Conservation (phyloP, 768 basidiomycete species). For the Xerocomus spinulosus region DNA sequence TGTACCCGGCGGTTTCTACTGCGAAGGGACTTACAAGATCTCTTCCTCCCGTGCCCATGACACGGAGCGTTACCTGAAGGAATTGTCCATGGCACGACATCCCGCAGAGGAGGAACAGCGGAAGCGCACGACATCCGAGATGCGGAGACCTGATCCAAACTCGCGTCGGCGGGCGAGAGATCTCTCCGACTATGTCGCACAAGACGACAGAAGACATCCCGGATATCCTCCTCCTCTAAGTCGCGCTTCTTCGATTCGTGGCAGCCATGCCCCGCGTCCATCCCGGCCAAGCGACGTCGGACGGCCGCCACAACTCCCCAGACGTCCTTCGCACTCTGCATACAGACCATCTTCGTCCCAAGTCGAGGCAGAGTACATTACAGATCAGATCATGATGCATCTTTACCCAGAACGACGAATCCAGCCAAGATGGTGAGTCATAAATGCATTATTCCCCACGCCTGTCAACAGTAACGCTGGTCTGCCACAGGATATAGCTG, state of each 20-base stretch:
- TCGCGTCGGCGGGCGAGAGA: constrained; percentile 16
- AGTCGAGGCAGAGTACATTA: constrained; percentile 29
- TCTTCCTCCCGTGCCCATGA: constrained; percentile 32
- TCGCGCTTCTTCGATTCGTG: background rate
- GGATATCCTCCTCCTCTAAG: constrained; percentile 5
- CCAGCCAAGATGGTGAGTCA: constrained; percentile 30
- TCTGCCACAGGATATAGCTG: constrained; percentile 20
- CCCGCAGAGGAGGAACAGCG: constrained; percentile 29
- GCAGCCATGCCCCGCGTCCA: background rate
- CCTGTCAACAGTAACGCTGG: background rate
- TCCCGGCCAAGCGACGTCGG: constrained; percentile 19
- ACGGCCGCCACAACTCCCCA: constrained; percentile 15
- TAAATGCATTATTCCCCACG: background rate
- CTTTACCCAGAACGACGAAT: constrained; percentile 31
- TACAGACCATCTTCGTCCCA: constrained; percentile 24
- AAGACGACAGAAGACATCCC: constrained; percentile 4
- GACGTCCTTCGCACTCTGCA: constrained; percentile 8
- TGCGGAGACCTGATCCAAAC: constrained; percentile 22
- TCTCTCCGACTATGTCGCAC: constrained; percentile 1
- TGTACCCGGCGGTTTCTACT: constrained; percentile 32
- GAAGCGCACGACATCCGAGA: constrained; percentile 24
- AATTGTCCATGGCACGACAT: constrained; percentile 20
- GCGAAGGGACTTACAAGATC: constrained; percentile 33
- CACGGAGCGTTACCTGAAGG: constrained; percentile 29
- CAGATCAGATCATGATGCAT: constrained; percentile 34